Conservation (phyloP, 805 yeast species). For the Pichia occidentalis region DNA sequence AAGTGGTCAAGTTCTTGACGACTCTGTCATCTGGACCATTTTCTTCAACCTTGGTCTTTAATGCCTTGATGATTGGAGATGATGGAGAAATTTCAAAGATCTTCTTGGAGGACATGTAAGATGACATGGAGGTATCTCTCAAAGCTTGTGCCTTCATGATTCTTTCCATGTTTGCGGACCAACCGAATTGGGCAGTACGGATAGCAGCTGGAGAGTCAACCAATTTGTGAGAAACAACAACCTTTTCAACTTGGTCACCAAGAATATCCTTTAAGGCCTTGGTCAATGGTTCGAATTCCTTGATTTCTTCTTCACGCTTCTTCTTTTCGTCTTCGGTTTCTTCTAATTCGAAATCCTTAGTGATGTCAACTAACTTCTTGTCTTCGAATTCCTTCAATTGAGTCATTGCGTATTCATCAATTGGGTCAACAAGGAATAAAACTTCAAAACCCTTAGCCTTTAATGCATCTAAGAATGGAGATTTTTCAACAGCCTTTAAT, state of each 20-base stretch:
- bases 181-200: slow-evolving; percentile 99
- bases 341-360: slow-evolving; percentile 97
- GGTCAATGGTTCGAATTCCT: slow-evolving; percentile 89
- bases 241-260: slow-evolving; percentile 99
- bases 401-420: slow-evolving; percentile 98
- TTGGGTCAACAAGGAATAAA: slow-evolving; percentile 96
- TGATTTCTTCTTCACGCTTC: slow-evolving; percentile 85
- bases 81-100: slow-evolving; percentile 97
- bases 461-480: slow-evolving; percentile 98
- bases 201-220: slow-evolving; percentile 99
- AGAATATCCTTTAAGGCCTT: slow-evolving; percentile 93
- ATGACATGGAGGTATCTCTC: slow-evolving; percentile 97
- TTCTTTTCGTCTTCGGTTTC: slow-evolving; percentile 98
- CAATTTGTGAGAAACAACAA: slow-evolving; percentile 94
- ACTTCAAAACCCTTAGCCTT: slow-evolving; percentile 99
- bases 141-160: slow-evolving; percentile 99
- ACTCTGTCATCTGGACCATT: slow-evolving; percentile 98
- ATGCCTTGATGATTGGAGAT: slow-evolving; percentile 91
- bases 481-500: slow-evolving; percentile 93
- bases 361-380: slow-evolving; percentile 97
- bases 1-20: slow-evolving; percentile 93
- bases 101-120: slow-evolving; percentile 99
- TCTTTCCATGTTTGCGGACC: slow-evolving; percentile 99
- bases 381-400: slow-evolving; percentile 99
- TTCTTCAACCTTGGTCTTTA: slow-evolving; percentile 91